phyloP scores from a whole-genome alignment of 176 grass and related monocot species.

The Triticum aestivum region DNA sequence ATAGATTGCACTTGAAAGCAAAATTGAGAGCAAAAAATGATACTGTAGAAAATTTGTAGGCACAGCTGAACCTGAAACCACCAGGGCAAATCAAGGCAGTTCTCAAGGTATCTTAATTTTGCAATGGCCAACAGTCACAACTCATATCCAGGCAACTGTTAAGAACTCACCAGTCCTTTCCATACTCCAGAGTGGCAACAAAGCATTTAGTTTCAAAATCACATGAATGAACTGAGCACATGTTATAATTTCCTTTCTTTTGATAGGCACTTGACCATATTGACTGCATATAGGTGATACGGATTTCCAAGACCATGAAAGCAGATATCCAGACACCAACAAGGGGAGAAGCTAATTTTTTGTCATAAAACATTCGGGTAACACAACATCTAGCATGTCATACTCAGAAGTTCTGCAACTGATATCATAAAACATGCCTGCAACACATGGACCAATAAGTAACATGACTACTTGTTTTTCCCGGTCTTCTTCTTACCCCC shows the following conservation, averaged over 20 bases:
- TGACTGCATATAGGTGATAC: background rate
- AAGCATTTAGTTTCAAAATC: background rate
- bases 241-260: background rate
- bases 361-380: background rate
- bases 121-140: background rate
- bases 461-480: conserved; percentile 64
- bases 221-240: background rate
- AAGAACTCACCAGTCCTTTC: background rate
- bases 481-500: conserved; percentile 71
- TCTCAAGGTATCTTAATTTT: background rate
- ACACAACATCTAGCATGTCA: conserved; percentile 8
- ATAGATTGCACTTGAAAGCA: background rate
- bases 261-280: background rate
- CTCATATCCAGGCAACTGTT: background rate
- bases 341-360: background rate
- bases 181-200: background rate
- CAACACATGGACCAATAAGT: background rate
- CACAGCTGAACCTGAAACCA: background rate
- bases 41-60: background rate
- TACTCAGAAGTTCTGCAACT: conserved; percentile 13
- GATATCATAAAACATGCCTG: conserved; percentile 11
- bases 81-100: background rate
- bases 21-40: too few species aligned
- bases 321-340: background rate
- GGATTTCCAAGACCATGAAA: background rate